These are phyloP conservation scores for Coemansia sp. DNA, from an alignment of 192 early-diverging fungal species.

Conservation along the genomic window DNA sequence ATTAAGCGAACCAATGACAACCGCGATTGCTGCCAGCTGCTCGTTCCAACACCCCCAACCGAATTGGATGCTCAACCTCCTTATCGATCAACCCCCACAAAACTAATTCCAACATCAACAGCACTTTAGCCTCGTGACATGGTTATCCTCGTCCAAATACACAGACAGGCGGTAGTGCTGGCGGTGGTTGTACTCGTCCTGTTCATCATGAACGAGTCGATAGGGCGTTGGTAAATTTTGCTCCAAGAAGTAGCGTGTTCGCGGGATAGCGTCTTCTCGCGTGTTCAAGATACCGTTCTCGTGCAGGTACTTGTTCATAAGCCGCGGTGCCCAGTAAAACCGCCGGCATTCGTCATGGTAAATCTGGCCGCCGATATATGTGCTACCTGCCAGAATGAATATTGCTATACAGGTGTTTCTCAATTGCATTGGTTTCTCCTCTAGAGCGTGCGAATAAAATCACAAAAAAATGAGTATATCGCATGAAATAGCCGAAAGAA, in stretches of 20 bases:
- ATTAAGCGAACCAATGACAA: no score
- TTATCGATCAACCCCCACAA: neutral
- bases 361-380: conserved; percentile 30
- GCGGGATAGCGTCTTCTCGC: conserved; percentile 40
- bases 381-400: conserved; percentile 2
- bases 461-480: neutral
- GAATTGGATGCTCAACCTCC: neutral
- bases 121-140: conserved; percentile 57
- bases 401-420: neutral
- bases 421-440: conserved; percentile 3
- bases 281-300: conserved; percentile 50
- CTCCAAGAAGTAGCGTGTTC: conserved; percentile 34
- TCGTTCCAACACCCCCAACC: neutral
- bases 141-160: conserved; percentile 52
- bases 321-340: conserved; percentile 56
- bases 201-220: conserved; percentile 37
- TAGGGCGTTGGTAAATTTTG: conserved; percentile 53
- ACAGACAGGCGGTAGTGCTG: conserved; percentile 53
- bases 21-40: conserved; percentile 5
- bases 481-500: neutral
- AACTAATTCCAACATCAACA: conserved; percentile 14
- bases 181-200: conserved; percentile 53
- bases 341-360: conserved; percentile 51
- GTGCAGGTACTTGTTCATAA: conserved; percentile 58
- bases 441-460: neutral